Percentiles rank a stretch among this genome's conserved stretches.
These are phyloP conservation scores for Albugo laibachii DNA, from an alignment of 352 stramenopile genomes.

Conservation along the genomic window DNA sequence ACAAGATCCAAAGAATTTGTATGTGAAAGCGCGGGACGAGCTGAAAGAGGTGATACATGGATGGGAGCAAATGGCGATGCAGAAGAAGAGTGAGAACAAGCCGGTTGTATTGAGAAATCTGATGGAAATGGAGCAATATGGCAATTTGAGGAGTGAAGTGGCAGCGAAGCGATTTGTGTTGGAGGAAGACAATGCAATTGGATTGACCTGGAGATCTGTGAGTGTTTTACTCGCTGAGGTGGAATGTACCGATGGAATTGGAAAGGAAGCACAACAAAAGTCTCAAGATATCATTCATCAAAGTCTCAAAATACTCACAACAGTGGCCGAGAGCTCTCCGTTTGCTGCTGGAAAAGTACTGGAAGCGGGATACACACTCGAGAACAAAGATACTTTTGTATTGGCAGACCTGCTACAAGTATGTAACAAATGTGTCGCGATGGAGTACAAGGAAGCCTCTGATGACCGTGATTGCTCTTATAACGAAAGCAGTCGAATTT, in stretches of 20 bases:
- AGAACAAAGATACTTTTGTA: no score
- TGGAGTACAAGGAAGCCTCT: slow-evolving; percentile 29
- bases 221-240: neutral
- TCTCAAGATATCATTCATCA: no score
- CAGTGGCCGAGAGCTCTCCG: no score
- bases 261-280: no score
- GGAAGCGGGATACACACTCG: no score
- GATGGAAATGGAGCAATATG: no score
- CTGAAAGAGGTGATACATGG: slow-evolving; percentile 17
- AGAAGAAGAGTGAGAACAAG: slow-evolving; percentile 52
- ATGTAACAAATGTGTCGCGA: slow-evolving; percentile 11
- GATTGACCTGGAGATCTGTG: slow-evolving; percentile 2
- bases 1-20: slow-evolving; percentile 37
- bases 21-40: slow-evolving; percentile 8
- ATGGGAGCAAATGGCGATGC: slow-evolving; percentile 43
- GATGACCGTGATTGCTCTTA: slow-evolving; percentile 17
- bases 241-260: neutral
- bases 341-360: no score
- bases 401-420: no score
- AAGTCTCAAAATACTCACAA: no score
- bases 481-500: no score
- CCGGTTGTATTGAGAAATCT: slow-evolving; percentile 15
- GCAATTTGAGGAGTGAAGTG: neutral
- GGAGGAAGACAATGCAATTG: neutral
- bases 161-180: slow-evolving; percentile 4